Conservation (phyloP, 371 early-diverging fungal species). For the Phascolomyces articulosus region DNA sequence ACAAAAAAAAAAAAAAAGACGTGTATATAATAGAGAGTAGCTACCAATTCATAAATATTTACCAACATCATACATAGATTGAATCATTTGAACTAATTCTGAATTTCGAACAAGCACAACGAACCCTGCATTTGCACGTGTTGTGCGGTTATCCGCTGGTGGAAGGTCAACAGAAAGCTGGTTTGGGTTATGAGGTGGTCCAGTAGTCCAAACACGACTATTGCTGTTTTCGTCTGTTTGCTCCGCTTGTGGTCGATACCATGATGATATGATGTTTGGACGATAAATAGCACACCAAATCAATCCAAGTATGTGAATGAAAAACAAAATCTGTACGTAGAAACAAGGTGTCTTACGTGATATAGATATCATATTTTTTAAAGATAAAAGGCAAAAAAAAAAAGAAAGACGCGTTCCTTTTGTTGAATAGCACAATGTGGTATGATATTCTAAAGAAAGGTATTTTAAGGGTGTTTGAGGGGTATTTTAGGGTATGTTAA, state of each 20-base stretch:
- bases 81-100: conserved; percentile 68
- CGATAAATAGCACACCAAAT: background rate
- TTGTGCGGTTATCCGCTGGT: conserved; percentile 24
- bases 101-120: conserved; percentile 68
- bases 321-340: background rate
- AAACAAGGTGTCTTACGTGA: conserved; percentile 1
- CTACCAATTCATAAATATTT: conserved; percentile 50
- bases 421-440: no score
- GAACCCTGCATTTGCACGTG: conserved; percentile 61
- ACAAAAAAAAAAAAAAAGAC: background rate
- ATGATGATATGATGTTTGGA: background rate
- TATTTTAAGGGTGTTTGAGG: no score
- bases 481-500: no score
- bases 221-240: background rate
- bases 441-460: no score
- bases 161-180: conserved; percentile 31
- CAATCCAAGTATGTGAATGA: background rate
- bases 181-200: conserved; percentile 27
- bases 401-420: background rate
- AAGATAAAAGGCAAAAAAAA: background rate
- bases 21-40: no score
- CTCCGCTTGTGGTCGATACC: background rate
- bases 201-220: conserved; percentile 35
- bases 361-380: background rate
- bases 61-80: conserved; percentile 67